Percentiles rank a stretch among this genome's conserved stretches.
Conservation (phyloP, 352 stramenopile species). For the Phytophthora sansomeana region DNA sequence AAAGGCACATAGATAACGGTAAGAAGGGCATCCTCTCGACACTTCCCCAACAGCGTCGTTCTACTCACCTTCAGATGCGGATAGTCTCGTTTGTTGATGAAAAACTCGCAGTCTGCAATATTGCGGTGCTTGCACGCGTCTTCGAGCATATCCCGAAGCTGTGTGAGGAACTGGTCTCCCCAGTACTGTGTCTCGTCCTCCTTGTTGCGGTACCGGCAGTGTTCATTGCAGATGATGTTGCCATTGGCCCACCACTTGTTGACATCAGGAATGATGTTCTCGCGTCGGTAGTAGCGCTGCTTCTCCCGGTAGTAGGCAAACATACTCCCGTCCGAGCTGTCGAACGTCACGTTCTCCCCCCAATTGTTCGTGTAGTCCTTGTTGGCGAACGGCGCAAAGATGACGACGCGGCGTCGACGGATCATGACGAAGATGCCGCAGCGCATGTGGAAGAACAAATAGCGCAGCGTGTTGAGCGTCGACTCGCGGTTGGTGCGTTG, state of each 20-base stretch:
- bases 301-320: slow-evolving; percentile 94
- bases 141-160: slow-evolving; percentile 97
- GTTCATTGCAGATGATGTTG: slow-evolving; percentile 99
- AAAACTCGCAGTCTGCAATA: slow-evolving; percentile 99
- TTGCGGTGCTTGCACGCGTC: slow-evolving; percentile 94
- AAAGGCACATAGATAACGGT: neutral
- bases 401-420: slow-evolving; percentile 92
- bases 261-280: slow-evolving; percentile 86
- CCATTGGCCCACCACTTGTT: slow-evolving; percentile 99
- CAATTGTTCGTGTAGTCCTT: slow-evolving; percentile 98
- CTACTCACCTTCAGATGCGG: slow-evolving; percentile 95
- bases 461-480: slow-evolving; percentile 96
- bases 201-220: slow-evolving; percentile 89
- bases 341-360: slow-evolving; percentile 92
- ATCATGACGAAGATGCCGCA: slow-evolving; percentile 99
- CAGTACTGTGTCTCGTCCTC: slow-evolving; percentile 95
- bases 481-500: slow-evolving; percentile 84
- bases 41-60: neutral
- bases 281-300: slow-evolving; percentile 72
- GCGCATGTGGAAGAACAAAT: slow-evolving; percentile 99
- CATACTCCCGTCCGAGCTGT: slow-evolving; percentile 90
- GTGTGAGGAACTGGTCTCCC: slow-evolving; percentile 97
- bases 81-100: slow-evolving; percentile 99
- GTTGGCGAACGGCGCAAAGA: slow-evolving; percentile 99
- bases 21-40: neutral